Evolutionary conservation across 257 asterid genomes (phyloP), one percentile per base, ranked within the genome.

Genomic region (Petunia axillaris): DNA sequence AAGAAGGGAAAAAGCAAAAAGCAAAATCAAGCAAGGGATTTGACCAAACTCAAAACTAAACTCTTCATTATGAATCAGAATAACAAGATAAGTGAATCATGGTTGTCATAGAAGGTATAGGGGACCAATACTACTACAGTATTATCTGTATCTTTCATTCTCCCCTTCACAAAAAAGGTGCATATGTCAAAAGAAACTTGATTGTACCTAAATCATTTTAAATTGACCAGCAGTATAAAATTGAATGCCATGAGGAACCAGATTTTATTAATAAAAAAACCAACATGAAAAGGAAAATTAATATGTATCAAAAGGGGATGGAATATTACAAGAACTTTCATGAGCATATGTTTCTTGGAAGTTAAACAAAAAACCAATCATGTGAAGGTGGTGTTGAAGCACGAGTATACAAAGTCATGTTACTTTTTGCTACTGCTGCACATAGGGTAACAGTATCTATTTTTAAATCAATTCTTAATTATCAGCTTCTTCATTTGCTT

Each of bases 291-390:
- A 40, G 74, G 53, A 39, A 80, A 70, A n/a, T 70, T 36, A 8
- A 7, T 44, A 58, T 37, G n/a, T 53, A 39, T 44, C 54, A 71
- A 71, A 73, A 11, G 11, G 25, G 10, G 13, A 35, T 10, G 62
- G 77, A 50, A 73, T 73, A 11, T 73, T 73, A 3, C 35, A 35
- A 55, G 77, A 73, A 70, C n/a, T 80, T 70, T 80, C 70, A 59
- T 71, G 75, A 67, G 82, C 13, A 82, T 55, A 77, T 82, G 82
- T 76, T 82, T 82, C 65, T 39, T 11, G 79, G 85, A 82, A 82
- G 79, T 57, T 82, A 67, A 82, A 48, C 46, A 73, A 73, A 2
- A 48, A 73, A 73, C 14, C 77, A 73, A 73, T 82, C 85, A 77
- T 82, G 82, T 58, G 82, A 77, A 44, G 63, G 40, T 44, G 38